A percentile compares a stretch with the other conserved stretches of the same genome.
phyloP scores from a whole-genome alignment of 1,284 basidiomycete species.

The Apiotrichum gracile region DNA sequence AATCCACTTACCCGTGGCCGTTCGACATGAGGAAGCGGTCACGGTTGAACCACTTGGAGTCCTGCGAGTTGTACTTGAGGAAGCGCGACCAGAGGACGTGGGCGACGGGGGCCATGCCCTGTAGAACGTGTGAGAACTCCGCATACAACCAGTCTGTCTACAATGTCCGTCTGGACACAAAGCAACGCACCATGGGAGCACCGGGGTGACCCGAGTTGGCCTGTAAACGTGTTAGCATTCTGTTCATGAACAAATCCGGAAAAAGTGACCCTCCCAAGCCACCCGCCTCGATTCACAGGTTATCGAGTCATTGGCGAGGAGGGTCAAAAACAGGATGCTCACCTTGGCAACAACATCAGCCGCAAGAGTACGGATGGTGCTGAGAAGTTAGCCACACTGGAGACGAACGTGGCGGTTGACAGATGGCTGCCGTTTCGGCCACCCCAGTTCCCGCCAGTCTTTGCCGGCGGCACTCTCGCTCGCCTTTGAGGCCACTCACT shows the following conservation, averaged over 20 bases:
- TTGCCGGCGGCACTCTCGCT: background rate
- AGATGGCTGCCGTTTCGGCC: background rate
- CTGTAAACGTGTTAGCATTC: slow-evolving; percentile 46
- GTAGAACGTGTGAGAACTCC: background rate
- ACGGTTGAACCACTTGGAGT: slow-evolving; percentile 85
- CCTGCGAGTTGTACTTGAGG: slow-evolving; percentile 79
- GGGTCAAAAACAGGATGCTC: slow-evolving; percentile 49
- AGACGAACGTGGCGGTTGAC: background rate
- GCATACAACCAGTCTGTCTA: too few species aligned
- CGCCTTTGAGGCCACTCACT: background rate
- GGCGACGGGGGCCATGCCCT: slow-evolving; percentile 74
- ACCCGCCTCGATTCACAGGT: slow-evolving; percentile 64
- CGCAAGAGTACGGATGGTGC: slow-evolving; percentile 50
- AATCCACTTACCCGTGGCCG: slow-evolving; percentile 49
- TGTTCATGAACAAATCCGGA: background rate
- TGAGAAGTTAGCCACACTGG: slow-evolving; percentile 4
- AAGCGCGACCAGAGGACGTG: slow-evolving; percentile 79
- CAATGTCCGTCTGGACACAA: background rate
- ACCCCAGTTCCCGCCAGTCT: background rate
- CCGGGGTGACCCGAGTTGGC: slow-evolving; percentile 91
- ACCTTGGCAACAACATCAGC: slow-evolving; percentile 50
- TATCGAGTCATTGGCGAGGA: slow-evolving; percentile 37
- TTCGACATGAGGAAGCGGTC: slow-evolving; percentile 55
- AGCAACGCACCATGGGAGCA: slow-evolving; percentile 64
- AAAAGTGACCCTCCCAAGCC: background rate